Conservation (phyloP, 768 basidiomycete species). For the Hypholoma sublateritium region DNA sequence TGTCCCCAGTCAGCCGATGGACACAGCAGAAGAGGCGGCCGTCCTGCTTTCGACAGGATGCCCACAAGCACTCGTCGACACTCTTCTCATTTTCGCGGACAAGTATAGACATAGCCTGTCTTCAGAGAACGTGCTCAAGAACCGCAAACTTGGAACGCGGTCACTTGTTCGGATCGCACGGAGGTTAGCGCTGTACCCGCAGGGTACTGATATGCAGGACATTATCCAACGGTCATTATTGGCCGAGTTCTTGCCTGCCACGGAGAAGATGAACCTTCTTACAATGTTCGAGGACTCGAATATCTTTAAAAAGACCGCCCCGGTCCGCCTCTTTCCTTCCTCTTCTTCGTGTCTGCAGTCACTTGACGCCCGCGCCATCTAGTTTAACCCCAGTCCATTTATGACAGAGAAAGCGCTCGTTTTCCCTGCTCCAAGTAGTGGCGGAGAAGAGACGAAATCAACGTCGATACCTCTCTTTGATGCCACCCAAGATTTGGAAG, state of each 20-base stretch:
- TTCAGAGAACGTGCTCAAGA: slow-evolving; percentile 56
- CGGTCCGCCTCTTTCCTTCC: slow-evolving; percentile 31
- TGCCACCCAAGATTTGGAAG: slow-evolving; percentile 47
- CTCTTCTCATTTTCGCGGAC: slow-evolving; percentile 52
- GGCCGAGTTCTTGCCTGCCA: slow-evolving; percentile 59
- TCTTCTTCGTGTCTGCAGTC: background rate
- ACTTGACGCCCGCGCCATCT: background rate
- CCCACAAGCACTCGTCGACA: slow-evolving; percentile 30
- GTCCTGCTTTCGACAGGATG: slow-evolving; percentile 56
- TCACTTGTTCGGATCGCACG: slow-evolving; percentile 55
- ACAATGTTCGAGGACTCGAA: slow-evolving; percentile 49
- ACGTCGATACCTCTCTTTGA: slow-evolving; percentile 52
- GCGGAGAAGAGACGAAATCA: slow-evolving; percentile 26
- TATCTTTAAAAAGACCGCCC: slow-evolving; percentile 39
- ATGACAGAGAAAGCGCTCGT: slow-evolving; percentile 37
- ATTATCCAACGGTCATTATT: slow-evolving; percentile 52
- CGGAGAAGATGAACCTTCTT: slow-evolving; percentile 55
- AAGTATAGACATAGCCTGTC: slow-evolving; percentile 58
- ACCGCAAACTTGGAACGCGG: slow-evolving; percentile 62
- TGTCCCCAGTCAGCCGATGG: slow-evolving; percentile 62
- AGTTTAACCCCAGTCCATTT: slow-evolving; percentile 52
- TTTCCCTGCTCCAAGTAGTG: slow-evolving; percentile 45
- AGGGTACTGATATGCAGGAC: slow-evolving; percentile 43
- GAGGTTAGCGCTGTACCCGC: slow-evolving; percentile 45
- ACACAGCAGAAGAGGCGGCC: slow-evolving; percentile 43